Conservation (phyloP, 305 asterid genomes). For the Fraxinus latifolia region DNA sequence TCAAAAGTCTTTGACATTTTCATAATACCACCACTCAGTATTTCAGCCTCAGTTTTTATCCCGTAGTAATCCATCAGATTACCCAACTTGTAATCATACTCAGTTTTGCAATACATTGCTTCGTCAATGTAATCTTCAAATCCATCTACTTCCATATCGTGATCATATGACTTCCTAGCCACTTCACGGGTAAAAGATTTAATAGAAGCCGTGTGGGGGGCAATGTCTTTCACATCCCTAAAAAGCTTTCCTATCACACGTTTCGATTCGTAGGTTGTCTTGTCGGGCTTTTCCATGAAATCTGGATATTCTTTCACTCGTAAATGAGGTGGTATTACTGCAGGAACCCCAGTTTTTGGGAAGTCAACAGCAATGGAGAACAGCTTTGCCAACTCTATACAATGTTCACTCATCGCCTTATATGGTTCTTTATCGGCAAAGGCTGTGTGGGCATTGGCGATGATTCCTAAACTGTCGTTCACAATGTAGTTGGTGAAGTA, state of each 20-base stretch:
- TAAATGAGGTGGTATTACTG: slow-evolving; percentile 63
- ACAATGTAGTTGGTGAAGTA: slow-evolving; percentile 85
- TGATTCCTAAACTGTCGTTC: slow-evolving; percentile 79
- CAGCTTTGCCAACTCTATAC: slow-evolving; percentile 61
- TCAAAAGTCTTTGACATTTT: slow-evolving; percentile 68
- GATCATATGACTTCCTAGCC: slow-evolving; percentile 57
- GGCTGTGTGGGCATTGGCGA: slow-evolving; percentile 78
- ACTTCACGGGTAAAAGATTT: slow-evolving; percentile 56
- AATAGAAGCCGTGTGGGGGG: slow-evolving; percentile 37
- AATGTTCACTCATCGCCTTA: slow-evolving; percentile 55
- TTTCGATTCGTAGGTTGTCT: slow-evolving; percentile 44
- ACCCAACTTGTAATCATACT: slow-evolving; percentile 76
- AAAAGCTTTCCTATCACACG: slow-evolving; percentile 77
- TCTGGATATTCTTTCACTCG: slow-evolving; percentile 85
- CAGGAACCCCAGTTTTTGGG: slow-evolving; percentile 88
- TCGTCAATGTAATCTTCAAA: slow-evolving; percentile 55
- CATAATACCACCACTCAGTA: slow-evolving; percentile 73
- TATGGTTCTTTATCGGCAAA: slow-evolving; percentile 61
- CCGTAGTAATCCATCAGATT: slow-evolving; percentile 85
- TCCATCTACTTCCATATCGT: slow-evolving; percentile 63
- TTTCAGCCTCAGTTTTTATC: slow-evolving; percentile 76
- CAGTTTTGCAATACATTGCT: slow-evolving; percentile 57
- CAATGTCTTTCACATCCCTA: slow-evolving; percentile 56
- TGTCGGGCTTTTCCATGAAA: slow-evolving; percentile 92
- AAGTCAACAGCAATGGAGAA: slow-evolving; percentile 87